A percentile compares a stretch with the other conserved stretches of the same genome.
These are phyloP conservation scores for Malassezia sp. DNA, from an alignment of 1,284 basidiomycete species.

Conservation along the genomic window DNA sequence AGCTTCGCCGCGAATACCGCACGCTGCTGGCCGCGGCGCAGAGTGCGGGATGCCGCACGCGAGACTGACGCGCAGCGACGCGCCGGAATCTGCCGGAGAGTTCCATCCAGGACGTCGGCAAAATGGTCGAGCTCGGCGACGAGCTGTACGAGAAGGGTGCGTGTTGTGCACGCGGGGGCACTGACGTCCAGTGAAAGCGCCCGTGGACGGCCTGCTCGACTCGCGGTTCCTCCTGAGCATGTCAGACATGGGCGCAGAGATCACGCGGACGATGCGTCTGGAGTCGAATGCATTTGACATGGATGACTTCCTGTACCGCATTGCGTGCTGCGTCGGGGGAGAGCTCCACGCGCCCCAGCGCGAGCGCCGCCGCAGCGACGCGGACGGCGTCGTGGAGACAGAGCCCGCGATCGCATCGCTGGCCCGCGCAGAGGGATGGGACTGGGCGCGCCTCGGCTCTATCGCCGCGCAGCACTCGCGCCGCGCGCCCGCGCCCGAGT, in stretches of 20 bases:
- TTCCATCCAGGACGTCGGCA: constrained; percentile 9
- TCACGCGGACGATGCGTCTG: constrained; percentile 37
- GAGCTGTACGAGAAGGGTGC: constrained; percentile 19
- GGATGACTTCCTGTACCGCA: constrained; percentile 28
- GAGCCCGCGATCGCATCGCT: constrained; percentile 17
- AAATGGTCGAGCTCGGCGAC: constrained; percentile 16
- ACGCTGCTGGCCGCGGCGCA: constrained; percentile 26
- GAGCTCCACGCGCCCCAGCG: constrained; percentile 1
- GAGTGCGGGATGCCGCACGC: constrained; percentile 17
- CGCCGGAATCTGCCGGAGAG: constrained; percentile 15
- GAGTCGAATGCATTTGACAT: constrained; percentile 35
- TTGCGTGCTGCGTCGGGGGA: constrained; percentile 29
- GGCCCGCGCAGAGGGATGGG: constrained; percentile 21
- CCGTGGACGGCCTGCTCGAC: constrained; percentile 30
- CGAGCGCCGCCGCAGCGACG: neutral
- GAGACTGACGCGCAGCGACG: constrained; percentile 17
- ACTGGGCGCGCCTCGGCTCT: constrained; percentile 30
- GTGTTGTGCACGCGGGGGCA: neutral
- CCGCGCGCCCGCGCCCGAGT: constrained; percentile 32
- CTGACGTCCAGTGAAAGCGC: constrained; percentile 23
- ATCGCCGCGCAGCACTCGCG: constrained; percentile 21
- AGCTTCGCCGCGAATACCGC: constrained; percentile 28
- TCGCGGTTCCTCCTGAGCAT: constrained; percentile 29
- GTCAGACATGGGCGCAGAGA: constrained; percentile 33
- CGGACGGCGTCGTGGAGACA: constrained; percentile 6